Evolutionary conservation across 2,329 filamentous ascomycete species (phyloP).

Genomic region (Alternaria gansuensis): DNA sequence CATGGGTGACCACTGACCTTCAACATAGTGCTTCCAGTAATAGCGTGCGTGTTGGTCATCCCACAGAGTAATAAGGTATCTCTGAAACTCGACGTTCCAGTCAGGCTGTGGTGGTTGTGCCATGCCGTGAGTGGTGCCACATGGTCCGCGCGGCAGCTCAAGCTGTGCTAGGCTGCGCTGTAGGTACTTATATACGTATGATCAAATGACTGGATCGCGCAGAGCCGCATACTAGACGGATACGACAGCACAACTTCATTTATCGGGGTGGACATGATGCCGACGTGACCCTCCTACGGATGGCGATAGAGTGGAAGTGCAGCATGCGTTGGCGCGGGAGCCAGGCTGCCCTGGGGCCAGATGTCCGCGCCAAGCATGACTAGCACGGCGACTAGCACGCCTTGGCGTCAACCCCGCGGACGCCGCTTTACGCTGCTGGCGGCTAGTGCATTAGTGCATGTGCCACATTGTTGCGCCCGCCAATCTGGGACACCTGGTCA

Average conservation of each 20-base stretch:
- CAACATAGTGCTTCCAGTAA: not conserved
- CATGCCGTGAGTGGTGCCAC: not conserved
- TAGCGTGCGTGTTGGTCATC: not conserved
- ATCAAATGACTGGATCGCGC: not conserved
- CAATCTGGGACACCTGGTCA: not conserved
- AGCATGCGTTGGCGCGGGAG: not conserved
- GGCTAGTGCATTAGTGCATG: not conserved
- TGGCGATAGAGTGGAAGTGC: conserved; percentile 9
- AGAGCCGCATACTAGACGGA: not conserved
- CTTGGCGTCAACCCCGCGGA: not conserved
- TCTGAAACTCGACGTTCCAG: not conserved
- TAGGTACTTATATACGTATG: not conserved
- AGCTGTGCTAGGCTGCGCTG: not conserved
- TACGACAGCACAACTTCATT: not conserved
- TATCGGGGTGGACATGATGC: conserved; percentile 1
- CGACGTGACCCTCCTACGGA: conserved; percentile 8
- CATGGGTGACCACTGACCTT: not conserved
- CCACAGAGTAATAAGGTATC: not conserved
- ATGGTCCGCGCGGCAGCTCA: not conserved
- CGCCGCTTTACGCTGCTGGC: not conserved
- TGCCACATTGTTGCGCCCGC: not conserved
- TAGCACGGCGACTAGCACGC: not conserved
- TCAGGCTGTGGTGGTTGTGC: not conserved
- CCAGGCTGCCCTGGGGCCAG: not conserved
- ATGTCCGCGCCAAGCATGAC: not conserved